Percentiles rank a stretch among this genome's conserved stretches.
phyloP scores from a whole-genome alignment of 345 rosid genomes.

The Dipteronia dyeriana region DNA sequence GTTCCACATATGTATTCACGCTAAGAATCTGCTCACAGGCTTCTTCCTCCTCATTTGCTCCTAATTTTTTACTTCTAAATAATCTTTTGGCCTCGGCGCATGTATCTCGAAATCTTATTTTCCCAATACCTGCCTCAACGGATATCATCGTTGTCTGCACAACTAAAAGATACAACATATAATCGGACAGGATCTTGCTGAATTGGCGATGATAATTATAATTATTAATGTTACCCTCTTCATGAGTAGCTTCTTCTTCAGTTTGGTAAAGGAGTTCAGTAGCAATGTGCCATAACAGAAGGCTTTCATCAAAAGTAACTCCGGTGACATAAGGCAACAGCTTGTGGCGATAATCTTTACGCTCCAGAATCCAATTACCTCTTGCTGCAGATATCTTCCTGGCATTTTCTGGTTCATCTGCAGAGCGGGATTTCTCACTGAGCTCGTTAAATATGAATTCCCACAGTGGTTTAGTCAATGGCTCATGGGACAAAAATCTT shows the following conservation, averaged over 20 bases:
- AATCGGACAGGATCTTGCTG: slow-evolving; percentile 56
- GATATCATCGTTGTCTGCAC: slow-evolving; percentile 49
- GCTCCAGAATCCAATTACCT: slow-evolving; percentile 54
- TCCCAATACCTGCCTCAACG: slow-evolving; percentile 46
- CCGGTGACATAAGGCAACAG: slow-evolving; percentile 29
- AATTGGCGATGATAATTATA: slow-evolving; percentile 6
- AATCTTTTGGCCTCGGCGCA: slow-evolving; percentile 44
- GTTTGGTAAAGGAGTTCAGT: slow-evolving; percentile 10
- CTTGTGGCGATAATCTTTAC: background rate
- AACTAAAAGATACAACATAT: slow-evolving; percentile 57
- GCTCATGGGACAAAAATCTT: too few species aligned
- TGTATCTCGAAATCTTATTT: slow-evolving; percentile 52
- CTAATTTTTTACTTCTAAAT: slow-evolving; percentile 27
- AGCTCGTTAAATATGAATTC: too few species aligned
- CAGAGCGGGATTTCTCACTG: background rate
- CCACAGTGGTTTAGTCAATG: background rate
- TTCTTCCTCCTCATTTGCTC: background rate
- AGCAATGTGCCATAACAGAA: too few species aligned
- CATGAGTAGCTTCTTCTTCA: slow-evolving; percentile 24
- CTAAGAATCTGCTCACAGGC: slow-evolving; percentile 29
- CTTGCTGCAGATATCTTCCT: slow-evolving; percentile 47
- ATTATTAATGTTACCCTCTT: background rate
- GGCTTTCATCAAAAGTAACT: slow-evolving; percentile 24
- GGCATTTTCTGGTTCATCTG: background rate
- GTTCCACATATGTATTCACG: slow-evolving; percentile 34